phyloP scores from a whole-genome alignment of 1,139 yeast genomes.

The Kodamaea sp. region DNA sequence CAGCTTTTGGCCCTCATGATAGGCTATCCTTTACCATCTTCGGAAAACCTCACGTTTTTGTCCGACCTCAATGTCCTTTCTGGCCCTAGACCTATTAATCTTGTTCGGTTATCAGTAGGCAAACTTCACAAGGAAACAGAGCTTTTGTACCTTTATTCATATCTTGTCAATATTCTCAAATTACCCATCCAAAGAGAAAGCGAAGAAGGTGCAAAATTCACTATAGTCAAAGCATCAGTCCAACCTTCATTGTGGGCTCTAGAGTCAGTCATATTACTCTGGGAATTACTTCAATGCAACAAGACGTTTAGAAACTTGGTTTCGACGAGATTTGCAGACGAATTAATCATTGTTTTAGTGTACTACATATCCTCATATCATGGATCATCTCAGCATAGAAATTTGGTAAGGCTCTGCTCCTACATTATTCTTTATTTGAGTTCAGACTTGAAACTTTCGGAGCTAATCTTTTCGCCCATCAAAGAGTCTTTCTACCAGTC shows the following conservation, averaged over 20 bases:
- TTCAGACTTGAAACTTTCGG: slow-evolving; percentile 44
- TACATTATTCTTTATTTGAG: slow-evolving; percentile 64
- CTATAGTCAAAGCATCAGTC: slow-evolving; percentile 13
- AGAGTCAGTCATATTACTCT: slow-evolving; percentile 62
- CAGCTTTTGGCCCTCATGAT: slow-evolving; percentile 65
- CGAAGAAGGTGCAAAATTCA: slow-evolving; percentile 20
- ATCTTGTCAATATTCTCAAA: slow-evolving; percentile 49
- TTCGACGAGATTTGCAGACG: slow-evolving; percentile 50
- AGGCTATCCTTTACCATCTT: slow-evolving; percentile 62
- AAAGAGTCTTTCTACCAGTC: slow-evolving; percentile 38
- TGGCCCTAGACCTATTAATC: slow-evolving; percentile 40
- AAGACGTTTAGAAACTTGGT: slow-evolving; percentile 49
- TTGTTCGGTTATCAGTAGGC: slow-evolving; percentile 53
- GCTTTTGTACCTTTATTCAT: slow-evolving; percentile 44
- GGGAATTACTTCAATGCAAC: slow-evolving; percentile 82
- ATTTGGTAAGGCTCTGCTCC: slow-evolving; percentile 58
- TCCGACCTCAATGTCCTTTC: slow-evolving; percentile 24
- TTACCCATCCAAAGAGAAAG: slow-evolving; percentile 35
- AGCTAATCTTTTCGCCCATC: slow-evolving; percentile 45
- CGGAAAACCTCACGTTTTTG: slow-evolving; percentile 47
- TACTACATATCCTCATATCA: slow-evolving; percentile 57
- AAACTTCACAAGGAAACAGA: slow-evolving; percentile 57
- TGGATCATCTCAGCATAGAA: slow-evolving; percentile 32
- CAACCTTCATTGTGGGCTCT: slow-evolving; percentile 52
- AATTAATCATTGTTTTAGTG: slow-evolving; percentile 53